A percentile compares a stretch with the other conserved stretches of the same genome.
These are phyloP conservation scores for Pelargonium fulgidum DNA, from an alignment of 441 rosid species.

Conservation along the genomic window DNA sequence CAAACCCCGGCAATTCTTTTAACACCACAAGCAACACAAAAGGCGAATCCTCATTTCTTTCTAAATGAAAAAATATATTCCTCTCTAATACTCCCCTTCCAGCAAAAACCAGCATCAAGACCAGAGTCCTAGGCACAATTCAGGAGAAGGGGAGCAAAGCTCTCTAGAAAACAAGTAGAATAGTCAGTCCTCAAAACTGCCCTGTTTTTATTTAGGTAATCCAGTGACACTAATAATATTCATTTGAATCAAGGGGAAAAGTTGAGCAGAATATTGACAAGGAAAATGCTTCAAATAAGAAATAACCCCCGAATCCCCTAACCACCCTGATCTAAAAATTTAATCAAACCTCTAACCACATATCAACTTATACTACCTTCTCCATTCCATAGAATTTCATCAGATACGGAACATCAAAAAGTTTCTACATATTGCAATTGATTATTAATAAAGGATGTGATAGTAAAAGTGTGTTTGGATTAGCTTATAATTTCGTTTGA, in stretches of 20 bases:
- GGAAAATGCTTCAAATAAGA: not conserved
- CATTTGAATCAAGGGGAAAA: not conserved
- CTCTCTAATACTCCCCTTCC: not conserved
- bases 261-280: not conserved
- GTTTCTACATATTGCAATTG: not conserved
- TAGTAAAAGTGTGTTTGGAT: not conserved
- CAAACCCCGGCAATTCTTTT: not conserved
- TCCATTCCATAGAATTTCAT: not conserved
- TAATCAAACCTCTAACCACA: not conserved
- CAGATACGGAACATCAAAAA: not conserved
- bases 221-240: not conserved
- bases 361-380: not conserved
- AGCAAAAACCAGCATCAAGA: not conserved
- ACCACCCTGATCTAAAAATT: not conserved
- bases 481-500: too few species aligned
- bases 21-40: not conserved
- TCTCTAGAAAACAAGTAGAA: not conserved
- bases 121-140: not conserved
- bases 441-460: not conserved
- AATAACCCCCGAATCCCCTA: not conserved
- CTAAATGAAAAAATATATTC: not conserved
- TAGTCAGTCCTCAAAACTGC: not conserved
- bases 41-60: not conserved
- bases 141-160: not conserved
- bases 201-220: not conserved